Conservation (phyloP, 768 basidiomycete genomes). For the Auricularia sp. region DNA sequence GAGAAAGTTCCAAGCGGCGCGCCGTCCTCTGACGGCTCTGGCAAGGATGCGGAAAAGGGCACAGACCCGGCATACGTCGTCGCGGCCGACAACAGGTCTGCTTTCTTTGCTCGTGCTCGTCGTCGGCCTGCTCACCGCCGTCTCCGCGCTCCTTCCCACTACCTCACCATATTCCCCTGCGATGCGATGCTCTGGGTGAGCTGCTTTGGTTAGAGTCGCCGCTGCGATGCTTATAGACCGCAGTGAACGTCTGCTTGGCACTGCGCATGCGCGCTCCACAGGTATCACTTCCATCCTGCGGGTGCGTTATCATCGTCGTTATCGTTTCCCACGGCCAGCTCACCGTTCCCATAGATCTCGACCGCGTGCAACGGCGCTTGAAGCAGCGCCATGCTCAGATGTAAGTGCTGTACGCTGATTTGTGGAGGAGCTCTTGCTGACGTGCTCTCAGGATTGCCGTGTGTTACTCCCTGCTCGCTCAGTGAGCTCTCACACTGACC, state of each 20-base stretch:
- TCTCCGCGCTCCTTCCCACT: background rate
- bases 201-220: background rate
- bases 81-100: background rate
- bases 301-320: background rate
- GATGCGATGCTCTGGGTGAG: background rate
- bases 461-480: conserved; percentile 15
- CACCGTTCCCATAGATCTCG: conserved; percentile 16
- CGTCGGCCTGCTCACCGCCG: background rate
- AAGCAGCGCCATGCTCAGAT: conserved; percentile 77
- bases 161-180: background rate
- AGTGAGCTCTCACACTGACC: conserved; percentile 3
- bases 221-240: background rate
- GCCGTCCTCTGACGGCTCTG: background rate
- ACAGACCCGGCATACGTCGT: background rate
- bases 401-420: conserved; percentile 26
- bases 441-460: conserved; percentile 47
- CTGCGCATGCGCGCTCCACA: background rate
- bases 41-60: background rate
- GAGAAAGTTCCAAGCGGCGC: background rate
- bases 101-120: background rate
- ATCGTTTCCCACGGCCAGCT: background rate
- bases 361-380: conserved; percentile 60
- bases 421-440: background rate
- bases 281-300: background rate
- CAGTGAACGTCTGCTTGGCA: background rate